Evolutionary conservation across 2,329 filamentous ascomycete species (phyloP), one percentile per base, ranked within the genome.

Genomic region (Colletotrichum salicis): DNA sequence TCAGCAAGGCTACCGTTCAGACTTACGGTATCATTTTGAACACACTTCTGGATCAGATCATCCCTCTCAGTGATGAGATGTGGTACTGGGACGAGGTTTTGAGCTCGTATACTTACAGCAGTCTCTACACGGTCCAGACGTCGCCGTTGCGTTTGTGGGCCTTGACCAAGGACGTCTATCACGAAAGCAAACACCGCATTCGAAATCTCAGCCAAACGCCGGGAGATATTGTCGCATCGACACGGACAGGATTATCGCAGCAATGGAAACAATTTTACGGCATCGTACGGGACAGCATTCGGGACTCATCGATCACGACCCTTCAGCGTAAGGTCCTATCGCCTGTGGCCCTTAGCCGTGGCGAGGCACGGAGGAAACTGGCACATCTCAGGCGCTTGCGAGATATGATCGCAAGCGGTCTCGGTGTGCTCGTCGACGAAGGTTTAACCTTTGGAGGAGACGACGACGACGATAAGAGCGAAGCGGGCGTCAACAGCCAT

Each of bases 51-150:
- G 92, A 96, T 67, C 93, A 96, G 76, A 97, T 95, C 12, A 91
- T 96, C 12, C 92, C 92, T 0, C 82, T 99, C 22, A 93, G 91
- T 76, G 92, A 97, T 75, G 95, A 97, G 76, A 92, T 97, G 29
- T 95, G 93, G 90, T 98, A 98, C 80, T 99, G 96, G 96, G 94
- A 97, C 78, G 93, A 96, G 75, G 89, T 98, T 2, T 84, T 97
- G 35, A 89, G 90, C 11, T 97, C 94, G 0, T 92, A 94, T 76
- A 87, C 90, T 60, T 94, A 92, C 77, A 95, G 93, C 74, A 92
- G 91, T 37, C 80, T 98, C 4, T 98, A 98, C 81, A 92, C 94
- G 15, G 83, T 97, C 10, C 96, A 99, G 81, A 97, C 92, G 0
- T 94, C 92, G 0, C 96, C 96, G 0, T 77, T 92, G 52, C 88